These are phyloP conservation scores for Persicaria maculosa DNA, from an alignment of 148 eudicot genomes.

Conservation along the genomic window DNA sequence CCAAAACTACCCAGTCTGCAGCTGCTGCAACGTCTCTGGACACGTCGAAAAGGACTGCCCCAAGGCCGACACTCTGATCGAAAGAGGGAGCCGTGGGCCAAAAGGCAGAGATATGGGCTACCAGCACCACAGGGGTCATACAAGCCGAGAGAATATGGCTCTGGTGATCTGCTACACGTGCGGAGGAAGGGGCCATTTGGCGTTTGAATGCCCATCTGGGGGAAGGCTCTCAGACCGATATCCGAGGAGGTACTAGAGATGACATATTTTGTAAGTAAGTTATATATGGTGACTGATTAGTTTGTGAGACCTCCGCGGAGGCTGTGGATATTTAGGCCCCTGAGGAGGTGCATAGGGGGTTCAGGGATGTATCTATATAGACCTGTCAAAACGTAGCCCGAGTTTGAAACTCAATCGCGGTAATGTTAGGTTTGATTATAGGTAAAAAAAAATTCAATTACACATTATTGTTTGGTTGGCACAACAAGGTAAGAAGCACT, in stretches of 20 bases:
- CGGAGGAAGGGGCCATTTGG: slow-evolving; percentile 47
- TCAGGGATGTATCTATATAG: no score
- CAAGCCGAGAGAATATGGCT: slow-evolving; percentile 34
- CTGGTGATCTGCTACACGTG: slow-evolving; percentile 43
- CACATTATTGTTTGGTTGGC: no score
- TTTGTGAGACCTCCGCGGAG: no score
- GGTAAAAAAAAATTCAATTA: no score
- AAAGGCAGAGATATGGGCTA: slow-evolving; percentile 25
- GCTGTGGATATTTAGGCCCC: no score
- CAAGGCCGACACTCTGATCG: slow-evolving; percentile 26
- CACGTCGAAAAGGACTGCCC: slow-evolving; percentile 44
- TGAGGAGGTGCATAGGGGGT: no score
- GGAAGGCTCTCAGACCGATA: slow-evolving; percentile 25
- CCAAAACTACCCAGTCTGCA: slow-evolving; percentile 38
- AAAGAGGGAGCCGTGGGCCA: slow-evolving; percentile 19
- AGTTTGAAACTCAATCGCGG: no score
- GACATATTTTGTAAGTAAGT: no score
- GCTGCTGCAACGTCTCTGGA: slow-evolving; percentile 44
- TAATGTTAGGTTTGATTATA: no score
- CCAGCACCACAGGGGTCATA: slow-evolving; percentile 39
- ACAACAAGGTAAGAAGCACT: no score
- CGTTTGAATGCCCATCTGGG: slow-evolving; percentile 36
- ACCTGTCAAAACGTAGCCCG: no score
- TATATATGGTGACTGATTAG: no score
- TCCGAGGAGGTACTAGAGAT: slow-evolving; percentile 17